Base-by-base conservation (phyloP, 345 rosid genomes). In the Turnera subulata region DNA sequence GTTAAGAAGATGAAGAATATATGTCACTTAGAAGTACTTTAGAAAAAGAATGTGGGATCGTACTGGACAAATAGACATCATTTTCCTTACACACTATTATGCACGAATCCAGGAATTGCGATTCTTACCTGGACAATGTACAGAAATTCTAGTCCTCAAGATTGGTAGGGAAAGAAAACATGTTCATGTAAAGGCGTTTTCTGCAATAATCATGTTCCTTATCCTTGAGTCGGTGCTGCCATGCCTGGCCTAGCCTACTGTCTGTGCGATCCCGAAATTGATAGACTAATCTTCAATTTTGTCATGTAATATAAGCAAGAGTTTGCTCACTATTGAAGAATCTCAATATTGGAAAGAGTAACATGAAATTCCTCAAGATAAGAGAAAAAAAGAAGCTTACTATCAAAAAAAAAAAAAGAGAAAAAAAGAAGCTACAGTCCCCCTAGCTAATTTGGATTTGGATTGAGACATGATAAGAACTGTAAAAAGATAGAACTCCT, bases 61-160 rank as follows among this genome's bases (percentile, higher is more conserved):
- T n/a, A n/a, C n/a, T n/a, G n/a, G n/a, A n/a, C n/a, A 58, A 46
- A 1, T 13, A 18, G 55, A 38, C 58, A 58, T 58, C 55, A 42
- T 53, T 29, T 8, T 4, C 35, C 8, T 29, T 29, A n/a, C n/a
- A n/a, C 35, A 17, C 45, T 11, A 0, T 19, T 14, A 7, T 13
- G 16, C 61, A 51, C n/a, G 35, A 20, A 5, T 25, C 50, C 38
- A 12, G 1, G 55, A 59, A 67, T 61, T 56, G 59, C 59, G 59
- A 55, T 56, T 60, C 70, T 70, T 42, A 56, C 29, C 37, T 55
- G 66, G 70, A 60, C 55, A 59, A 55, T n/a, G 49, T 50, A 15
- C 15, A n/a, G 18, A 42, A 58, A 25, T 37, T 14, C 24, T 45
- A 24, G n/a, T 43, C 25, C 17, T 19, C 13, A 40, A 12, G 1